Base-by-base conservation (phyloP, 1,139 yeast species). In the Kodamaea ohmeri region DNA sequence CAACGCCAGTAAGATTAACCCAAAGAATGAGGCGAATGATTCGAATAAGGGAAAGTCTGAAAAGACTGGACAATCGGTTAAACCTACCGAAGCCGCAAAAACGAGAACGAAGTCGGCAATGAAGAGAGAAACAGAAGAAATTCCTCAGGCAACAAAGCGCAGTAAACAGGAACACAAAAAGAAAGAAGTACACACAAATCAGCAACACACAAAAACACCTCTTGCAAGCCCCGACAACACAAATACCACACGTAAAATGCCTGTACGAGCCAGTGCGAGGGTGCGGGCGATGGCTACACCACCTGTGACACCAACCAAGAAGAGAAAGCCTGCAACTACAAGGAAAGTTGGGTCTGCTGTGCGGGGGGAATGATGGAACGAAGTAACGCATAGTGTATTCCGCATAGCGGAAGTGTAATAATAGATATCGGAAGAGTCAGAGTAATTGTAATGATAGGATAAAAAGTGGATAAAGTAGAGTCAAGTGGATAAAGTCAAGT, bases 271-370 rank as follows among this genome's bases (percentile, higher is more conserved):
- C 32, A 27, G 32, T 18, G 36, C 35, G 15, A 29, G 18, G 31
- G 34, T 6, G 45, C 9, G 32, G 6, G 24, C 24, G 5, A 29
- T 49, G 3, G 44, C 52, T 24, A 60, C 66, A 3, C 66, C 66
- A 5, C 67, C 67, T 9, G 34, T 58, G 11, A 61, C 67, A 3
- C 67, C 67, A n/a, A 53, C 52, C 35, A 56, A 55, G 36, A 57
- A 50, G 36, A 38, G 46, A 16, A 34, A 43, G 39, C 54, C 53
- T 2, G 42, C 52, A 6, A 38, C 48, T 4, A 15, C 20, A 20
- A 36, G 39, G 6, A 25, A 26, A 11, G 16, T 25, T 3, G 44
- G 44, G 8, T 38, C 44, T 7, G 30, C 44, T 9, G 34, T 41
- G 13, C 21, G 44, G 11, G 44, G 44, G 12, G 34, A 31, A 6